Evolutionary conservation across 495 filamentous ascomycete species (phyloP).

Genomic region (Penicillium waksmanii): DNA sequence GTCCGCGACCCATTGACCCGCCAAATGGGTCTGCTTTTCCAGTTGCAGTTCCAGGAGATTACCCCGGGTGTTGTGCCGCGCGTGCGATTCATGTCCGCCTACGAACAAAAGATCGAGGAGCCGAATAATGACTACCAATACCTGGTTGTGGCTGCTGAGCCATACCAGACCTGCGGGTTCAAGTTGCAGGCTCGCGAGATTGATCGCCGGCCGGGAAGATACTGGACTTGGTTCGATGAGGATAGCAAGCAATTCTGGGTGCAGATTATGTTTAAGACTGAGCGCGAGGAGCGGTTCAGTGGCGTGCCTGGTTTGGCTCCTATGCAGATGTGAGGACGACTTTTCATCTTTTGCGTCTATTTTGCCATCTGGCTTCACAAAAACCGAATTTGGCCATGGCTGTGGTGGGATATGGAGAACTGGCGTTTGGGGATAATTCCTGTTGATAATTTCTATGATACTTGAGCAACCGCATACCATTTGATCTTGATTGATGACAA

Average conservation of each 20-base stretch:
- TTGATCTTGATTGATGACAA: not conserved
- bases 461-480: constrained; percentile 16
- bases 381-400: constrained; percentile 5
- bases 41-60: constrained; percentile 95
- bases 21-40: constrained; percentile 89
- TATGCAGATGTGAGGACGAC: constrained; percentile 27
- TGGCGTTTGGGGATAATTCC: constrained; percentile 23
- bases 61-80: constrained; percentile 72
- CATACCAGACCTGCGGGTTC: constrained; percentile 96
- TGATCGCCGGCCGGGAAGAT: constrained; percentile 81
- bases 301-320: constrained; percentile 90
- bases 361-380: not conserved
- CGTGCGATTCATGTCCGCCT: constrained; percentile 96
- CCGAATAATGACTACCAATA: constrained; percentile 95
- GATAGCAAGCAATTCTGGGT: constrained; percentile 98
- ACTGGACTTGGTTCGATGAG: constrained; percentile 94
- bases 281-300: constrained; percentile 93
- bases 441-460: constrained; percentile 20
- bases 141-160: constrained; percentile 91
- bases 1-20: constrained; percentile 86
- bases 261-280: constrained; percentile 99
- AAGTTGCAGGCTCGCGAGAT: constrained; percentile 96
- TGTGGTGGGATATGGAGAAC: constrained; percentile 22
- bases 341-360: not conserved
- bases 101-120: constrained; percentile 93